Evolutionary conservation across 805 yeast genomes (phyloP).

Genomic region (Kodamaea leandrae): DNA sequence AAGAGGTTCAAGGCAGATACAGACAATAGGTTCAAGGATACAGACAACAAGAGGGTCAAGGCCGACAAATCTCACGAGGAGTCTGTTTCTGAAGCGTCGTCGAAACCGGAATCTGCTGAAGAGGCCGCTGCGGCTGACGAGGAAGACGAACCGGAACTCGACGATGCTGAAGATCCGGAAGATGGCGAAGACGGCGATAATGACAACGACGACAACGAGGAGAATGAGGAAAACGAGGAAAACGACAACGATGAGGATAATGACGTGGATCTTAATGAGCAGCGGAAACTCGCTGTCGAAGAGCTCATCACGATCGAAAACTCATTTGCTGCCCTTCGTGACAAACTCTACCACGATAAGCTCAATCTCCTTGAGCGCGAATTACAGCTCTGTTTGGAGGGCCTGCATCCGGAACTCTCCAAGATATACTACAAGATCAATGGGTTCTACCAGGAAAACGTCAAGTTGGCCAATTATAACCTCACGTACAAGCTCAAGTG

Average conservation of each 20-base stretch:
- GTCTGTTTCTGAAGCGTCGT: background rate
- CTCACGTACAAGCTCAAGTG: slow-evolving; percentile 65
- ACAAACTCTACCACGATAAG: slow-evolving; percentile 80
- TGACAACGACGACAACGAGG: slow-evolving; percentile 12
- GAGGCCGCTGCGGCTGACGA: slow-evolving; percentile 11
- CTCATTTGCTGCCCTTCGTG: slow-evolving; percentile 83
- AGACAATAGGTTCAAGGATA: background rate
- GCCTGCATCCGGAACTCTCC: slow-evolving; percentile 87
- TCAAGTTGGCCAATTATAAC: slow-evolving; percentile 44
- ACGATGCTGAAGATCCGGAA: slow-evolving; percentile 2
- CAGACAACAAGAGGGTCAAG: slow-evolving; percentile 43
- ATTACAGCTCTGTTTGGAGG: slow-evolving; percentile 79
- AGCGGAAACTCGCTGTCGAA: slow-evolving; percentile 62
- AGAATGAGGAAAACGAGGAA: slow-evolving; percentile 11
- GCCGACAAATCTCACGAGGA: background rate
- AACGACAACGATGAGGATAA: slow-evolving; percentile 11
- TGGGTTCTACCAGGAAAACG: slow-evolving; percentile 67
- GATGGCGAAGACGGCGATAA: slow-evolving; percentile 8
- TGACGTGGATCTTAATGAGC: slow-evolving; percentile 31
- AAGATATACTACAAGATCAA: slow-evolving; percentile 69
- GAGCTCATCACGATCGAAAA: slow-evolving; percentile 78
- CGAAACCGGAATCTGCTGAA: too few relatives aligned
- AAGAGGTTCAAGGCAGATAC: slow-evolving; percentile 9
- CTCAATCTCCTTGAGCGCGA: slow-evolving; percentile 75
- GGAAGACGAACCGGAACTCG: slow-evolving; percentile 32